Base-by-base conservation (phyloP, 345 rosid genomes). In the Bruguiera sexangula region DNA sequence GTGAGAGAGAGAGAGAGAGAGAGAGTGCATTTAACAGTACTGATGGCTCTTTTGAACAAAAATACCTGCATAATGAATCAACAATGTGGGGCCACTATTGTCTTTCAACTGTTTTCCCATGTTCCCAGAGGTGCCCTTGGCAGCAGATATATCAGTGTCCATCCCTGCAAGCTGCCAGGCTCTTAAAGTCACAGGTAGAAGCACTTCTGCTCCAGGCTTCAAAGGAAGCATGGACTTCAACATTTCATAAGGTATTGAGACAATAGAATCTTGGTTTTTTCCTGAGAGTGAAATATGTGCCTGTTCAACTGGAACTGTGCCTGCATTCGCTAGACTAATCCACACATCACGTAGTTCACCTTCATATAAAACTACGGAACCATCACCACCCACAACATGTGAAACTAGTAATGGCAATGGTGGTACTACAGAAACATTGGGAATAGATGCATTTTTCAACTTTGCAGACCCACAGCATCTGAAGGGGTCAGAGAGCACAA, bases 401-500 rank as follows among this genome's bases (percentile, higher is more conserved):
- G 96, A 85, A 71, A 96, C 93, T 69, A 96, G 78, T 56, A 92
- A 81, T 48, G 99, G 99, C 73, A 96, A 75, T 52, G 89, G 90
- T 27, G 88, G 87, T 36, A 83, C 88, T 43, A 88, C 95, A 65
- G 98, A 87, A 71, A 96, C 85, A 84, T 78, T 86, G 13, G 99
- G 99, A 75, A 88, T 89, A 73, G 83, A 73, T 48, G 84, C 84
- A 78, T 82, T 94, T 80, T 84, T 89, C 79, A 90, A 79, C 83
- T 86, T 92, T 60, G 86, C 84, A 71, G 98, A 96, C 3, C 99
- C 98, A 75, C 98, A 92, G 52, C 95, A 86, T 71, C 96, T 82
- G 78, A 96, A 96, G 69, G 99, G 99, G 69, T 96, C 99, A 51
- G 99, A 92, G 70, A 96, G 92, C 67, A 96, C 99, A 78, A 96